Conservation (phyloP, 2,329 filamentous ascomycete genomes). For the Cordyceps farinosa region DNA sequence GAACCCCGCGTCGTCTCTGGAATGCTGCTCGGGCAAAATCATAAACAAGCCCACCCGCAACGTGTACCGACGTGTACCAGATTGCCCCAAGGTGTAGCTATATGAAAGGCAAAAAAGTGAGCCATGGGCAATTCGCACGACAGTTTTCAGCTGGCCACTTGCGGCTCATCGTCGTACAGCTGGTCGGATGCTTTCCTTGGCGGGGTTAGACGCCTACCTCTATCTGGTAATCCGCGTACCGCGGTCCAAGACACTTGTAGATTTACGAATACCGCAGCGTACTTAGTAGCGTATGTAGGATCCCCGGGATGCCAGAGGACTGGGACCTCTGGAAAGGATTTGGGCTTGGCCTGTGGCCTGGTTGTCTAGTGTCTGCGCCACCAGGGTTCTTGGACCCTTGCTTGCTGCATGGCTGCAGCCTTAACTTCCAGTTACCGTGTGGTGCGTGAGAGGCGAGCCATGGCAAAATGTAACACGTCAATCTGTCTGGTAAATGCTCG, state of each 20-base stretch:
- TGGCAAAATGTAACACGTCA: slow-evolving; percentile 4
- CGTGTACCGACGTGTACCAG: not conserved
- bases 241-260: not conserved
- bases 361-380: not conserved
- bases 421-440: not conserved
- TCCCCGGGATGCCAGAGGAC: not conserved
- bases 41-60: slow-evolving; percentile 2
- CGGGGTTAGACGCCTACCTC: not conserved
- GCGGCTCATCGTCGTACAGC: not conserved
- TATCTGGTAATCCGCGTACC: not conserved
- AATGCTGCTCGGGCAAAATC: not conserved
- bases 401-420: not conserved
- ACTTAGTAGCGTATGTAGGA: not conserved
- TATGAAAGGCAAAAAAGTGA: not conserved
- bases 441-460: not conserved
- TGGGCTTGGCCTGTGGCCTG: not conserved
- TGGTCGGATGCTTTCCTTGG: not conserved
- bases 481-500: not conserved
- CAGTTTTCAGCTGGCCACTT: not conserved
- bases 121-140: not conserved
- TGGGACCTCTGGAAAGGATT: not conserved
- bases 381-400: not conserved
- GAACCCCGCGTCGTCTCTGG: slow-evolving; percentile 6
- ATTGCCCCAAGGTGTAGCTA: not conserved
- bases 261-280: not conserved